Evolutionary conservation across 2,329 filamentous ascomycete genomes (phyloP).

Genomic region (Talaromyces atroroseus): DNA sequence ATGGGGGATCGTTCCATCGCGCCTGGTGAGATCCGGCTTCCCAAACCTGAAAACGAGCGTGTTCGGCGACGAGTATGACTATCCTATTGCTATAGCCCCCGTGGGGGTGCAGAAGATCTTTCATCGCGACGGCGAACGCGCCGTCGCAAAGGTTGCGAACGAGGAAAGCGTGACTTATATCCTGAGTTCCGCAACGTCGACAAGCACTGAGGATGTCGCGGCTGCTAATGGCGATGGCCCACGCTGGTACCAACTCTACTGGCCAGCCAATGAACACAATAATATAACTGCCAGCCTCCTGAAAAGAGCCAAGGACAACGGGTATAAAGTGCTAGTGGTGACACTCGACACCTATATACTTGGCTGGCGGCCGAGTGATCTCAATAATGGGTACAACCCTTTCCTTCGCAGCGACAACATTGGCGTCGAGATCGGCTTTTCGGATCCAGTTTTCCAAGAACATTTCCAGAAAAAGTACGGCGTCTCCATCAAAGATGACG

Average conservation of each 20-base stretch:
- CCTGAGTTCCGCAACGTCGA: slow-evolving; percentile 58
- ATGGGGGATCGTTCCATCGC: slow-evolving; percentile 24
- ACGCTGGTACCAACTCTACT: slow-evolving; percentile 71
- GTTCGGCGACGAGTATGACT: slow-evolving; percentile 45
- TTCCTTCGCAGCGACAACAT: slow-evolving; percentile 23
- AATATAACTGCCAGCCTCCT: slow-evolving; percentile 61
- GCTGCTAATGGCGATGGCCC: slow-evolving; percentile 49
- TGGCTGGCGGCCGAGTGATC: slow-evolving; percentile 7
- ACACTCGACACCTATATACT: slow-evolving; percentile 4
- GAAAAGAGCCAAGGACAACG: slow-evolving; percentile 13
- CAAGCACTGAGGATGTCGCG: slow-evolving; percentile 62
- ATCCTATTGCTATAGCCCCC: slow-evolving; percentile 59
- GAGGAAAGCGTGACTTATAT: slow-evolving; percentile 59
- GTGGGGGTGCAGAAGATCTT: slow-evolving; percentile 65
- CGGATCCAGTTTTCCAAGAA: slow-evolving; percentile 59
- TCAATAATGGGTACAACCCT: background rate
- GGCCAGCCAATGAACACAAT: slow-evolving; percentile 54
- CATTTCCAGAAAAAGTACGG: slow-evolving; percentile 46
- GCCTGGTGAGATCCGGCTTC: slow-evolving; percentile 32
- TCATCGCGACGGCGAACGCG: slow-evolving; percentile 59
- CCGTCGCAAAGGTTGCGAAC: slow-evolving; percentile 55
- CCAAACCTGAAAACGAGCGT: slow-evolving; percentile 45
- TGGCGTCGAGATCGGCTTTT: slow-evolving; percentile 58
- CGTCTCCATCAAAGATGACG: slow-evolving; percentile 41
- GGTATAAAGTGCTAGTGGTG: background rate